phyloP scores from a whole-genome alignment of 2,329 filamentous ascomycete species.

The Pyrenochaeta sp. region DNA sequence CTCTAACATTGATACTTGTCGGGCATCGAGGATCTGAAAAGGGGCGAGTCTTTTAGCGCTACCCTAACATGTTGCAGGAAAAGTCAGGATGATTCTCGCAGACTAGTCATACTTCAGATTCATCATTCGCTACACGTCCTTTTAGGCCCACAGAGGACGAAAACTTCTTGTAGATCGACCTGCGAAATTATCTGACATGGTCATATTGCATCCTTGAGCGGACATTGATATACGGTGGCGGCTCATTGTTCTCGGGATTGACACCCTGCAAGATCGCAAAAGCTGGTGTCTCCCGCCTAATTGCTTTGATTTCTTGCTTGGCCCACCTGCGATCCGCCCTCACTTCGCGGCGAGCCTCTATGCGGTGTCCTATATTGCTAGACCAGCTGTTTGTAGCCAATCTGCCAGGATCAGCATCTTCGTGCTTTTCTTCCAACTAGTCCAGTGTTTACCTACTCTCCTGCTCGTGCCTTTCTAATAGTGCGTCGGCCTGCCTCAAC shows the following conservation, averaged over 20 bases:
- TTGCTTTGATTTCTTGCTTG: constrained; percentile 13
- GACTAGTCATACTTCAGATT: no score
- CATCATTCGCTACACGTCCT: no score
- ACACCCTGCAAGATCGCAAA: constrained; percentile 20
- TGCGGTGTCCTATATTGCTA: constrained; percentile 1
- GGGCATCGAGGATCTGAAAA: no score
- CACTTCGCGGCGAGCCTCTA: constrained; percentile 5
- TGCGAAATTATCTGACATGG: not conserved
- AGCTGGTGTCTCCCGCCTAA: constrained; percentile 12
- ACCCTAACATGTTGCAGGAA: no score
- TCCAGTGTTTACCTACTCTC: constrained; percentile 1
- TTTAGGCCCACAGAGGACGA: no score
- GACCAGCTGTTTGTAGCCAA: not conserved
- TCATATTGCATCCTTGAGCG: constrained; percentile 10
- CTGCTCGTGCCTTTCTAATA: constrained; percentile 14
- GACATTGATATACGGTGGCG: constrained; percentile 18
- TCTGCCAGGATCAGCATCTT: not conserved
- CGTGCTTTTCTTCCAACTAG: not conserved
- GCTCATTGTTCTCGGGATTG: constrained; percentile 8
- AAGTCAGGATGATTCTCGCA: no score
- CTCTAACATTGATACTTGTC: no score
- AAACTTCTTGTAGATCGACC: no score
- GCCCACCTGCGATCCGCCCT: constrained; percentile 13
- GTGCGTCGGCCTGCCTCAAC: constrained; percentile 24
- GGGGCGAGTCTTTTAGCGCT: no score